Conservation (phyloP, 768 basidiomycete species). For the Leccinellum albellum region DNA sequence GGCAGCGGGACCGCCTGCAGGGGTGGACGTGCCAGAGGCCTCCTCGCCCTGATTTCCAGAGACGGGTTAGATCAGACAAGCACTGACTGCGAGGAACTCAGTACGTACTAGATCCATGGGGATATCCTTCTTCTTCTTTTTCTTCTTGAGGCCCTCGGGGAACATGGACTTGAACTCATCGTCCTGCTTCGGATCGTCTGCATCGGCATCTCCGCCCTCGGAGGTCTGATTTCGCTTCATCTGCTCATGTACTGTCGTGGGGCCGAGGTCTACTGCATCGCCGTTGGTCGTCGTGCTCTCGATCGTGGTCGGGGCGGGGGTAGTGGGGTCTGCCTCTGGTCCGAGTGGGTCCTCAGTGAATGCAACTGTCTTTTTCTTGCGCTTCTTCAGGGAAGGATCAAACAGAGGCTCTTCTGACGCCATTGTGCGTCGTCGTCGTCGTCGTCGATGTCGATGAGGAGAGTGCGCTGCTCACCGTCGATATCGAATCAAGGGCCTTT, state of each 20-base stretch:
- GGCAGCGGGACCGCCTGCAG: conserved; percentile 38
- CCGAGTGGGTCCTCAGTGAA: conserved; percentile 83
- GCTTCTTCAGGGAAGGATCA: conserved; percentile 80
- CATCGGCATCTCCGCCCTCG: conserved; percentile 32
- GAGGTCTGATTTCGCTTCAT: conserved; percentile 51
- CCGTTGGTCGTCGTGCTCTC: conserved; percentile 67
- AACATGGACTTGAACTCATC: conserved; percentile 84
- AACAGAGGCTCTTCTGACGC: conserved; percentile 74
- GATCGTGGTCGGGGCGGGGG: conserved; percentile 70
- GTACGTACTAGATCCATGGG: conserved; percentile 71
- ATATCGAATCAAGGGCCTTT: conserved; percentile 9
- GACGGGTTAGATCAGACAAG: not conserved
- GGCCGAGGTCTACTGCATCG: conserved; percentile 72
- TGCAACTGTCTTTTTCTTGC: conserved; percentile 83
- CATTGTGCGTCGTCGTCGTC: conserved; percentile 29
- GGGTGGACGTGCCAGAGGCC: conserved; percentile 63
- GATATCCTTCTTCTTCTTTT: conserved; percentile 91
- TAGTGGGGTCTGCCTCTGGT: conserved; percentile 77
- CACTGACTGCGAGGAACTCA: not conserved
- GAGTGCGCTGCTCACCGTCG: conserved; percentile 5
- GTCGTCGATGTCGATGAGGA: conserved; percentile 16
- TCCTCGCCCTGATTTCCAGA: conserved; percentile 49
- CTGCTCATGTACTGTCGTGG: conserved; percentile 70
- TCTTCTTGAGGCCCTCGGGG: conserved; percentile 79
- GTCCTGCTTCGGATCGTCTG: conserved; percentile 52